Conservation (phyloP, 2,329 filamentous ascomycete species). For the Fusarium mundagurra region DNA sequence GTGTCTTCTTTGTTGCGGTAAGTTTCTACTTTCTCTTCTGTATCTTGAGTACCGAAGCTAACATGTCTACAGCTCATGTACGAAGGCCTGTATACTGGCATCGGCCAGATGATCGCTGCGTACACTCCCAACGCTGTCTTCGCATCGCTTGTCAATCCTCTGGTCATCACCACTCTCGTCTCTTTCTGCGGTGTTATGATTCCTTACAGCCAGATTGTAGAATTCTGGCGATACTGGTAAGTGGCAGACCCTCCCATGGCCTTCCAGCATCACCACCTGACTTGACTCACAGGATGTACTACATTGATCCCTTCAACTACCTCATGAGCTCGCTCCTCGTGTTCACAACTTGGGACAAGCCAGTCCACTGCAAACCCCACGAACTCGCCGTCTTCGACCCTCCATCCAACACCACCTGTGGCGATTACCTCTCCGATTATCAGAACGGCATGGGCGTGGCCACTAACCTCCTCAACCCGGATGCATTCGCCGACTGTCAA, state of each 20-base stretch:
- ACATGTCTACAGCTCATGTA: conserved; percentile 51
- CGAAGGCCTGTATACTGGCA: conserved; percentile 67
- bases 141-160: conserved; percentile 65
- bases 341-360: conserved; percentile 59
- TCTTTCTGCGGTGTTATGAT: conserved; percentile 81
- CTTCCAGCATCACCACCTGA: neutral
- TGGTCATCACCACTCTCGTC: conserved; percentile 67
- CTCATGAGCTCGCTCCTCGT: conserved; percentile 65
- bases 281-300: conserved; percentile 55
- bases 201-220: conserved; percentile 68
- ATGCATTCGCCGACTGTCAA: conserved; percentile 62
- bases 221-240: conserved; percentile 74
- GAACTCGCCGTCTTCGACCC: conserved; percentile 66
- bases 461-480: conserved; percentile 67
- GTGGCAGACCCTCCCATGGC: accelerated
- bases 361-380: conserved; percentile 56
- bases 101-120: conserved; percentile 70
- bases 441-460: conserved; percentile 46
- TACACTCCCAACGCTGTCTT: conserved; percentile 71
- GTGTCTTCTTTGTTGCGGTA: conserved; percentile 63
- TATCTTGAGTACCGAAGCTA: neutral
- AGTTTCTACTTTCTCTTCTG: accelerated
- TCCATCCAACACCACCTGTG: conserved; percentile 62
- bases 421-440: conserved; percentile 64
- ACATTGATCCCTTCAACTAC: conserved; percentile 69